A percentile compares a stretch with the other conserved stretches of the same genome.
Conservation (phyloP, 441 rosid species). For the Eruca vesicaria region DNA sequence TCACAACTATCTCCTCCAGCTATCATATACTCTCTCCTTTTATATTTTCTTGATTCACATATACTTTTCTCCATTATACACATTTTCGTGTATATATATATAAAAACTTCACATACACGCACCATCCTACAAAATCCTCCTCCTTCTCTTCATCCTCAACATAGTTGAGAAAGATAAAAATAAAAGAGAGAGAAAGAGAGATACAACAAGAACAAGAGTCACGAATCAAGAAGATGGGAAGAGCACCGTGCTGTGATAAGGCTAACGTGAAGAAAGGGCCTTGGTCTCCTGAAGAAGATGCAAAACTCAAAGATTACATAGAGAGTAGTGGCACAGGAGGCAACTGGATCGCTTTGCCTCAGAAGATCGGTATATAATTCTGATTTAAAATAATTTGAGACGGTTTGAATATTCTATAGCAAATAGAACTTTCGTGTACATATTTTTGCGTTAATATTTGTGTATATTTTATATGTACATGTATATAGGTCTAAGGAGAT, state of each 20-base stretch:
- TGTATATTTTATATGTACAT: not conserved
- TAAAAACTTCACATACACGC: constrained; percentile 29
- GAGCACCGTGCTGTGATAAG: constrained; percentile 85
- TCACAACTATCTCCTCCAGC: constrained; percentile 73
- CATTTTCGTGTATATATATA: constrained; percentile 20
- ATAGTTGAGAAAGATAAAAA: constrained; percentile 18
- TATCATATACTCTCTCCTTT: constrained; percentile 43
- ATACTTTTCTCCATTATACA: constrained; percentile 23
- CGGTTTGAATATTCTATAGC: not conserved
- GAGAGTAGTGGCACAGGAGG: constrained; percentile 70
- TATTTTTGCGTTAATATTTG: not conserved
- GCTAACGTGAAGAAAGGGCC: constrained; percentile 79
- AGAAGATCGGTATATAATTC: constrained; percentile 54
- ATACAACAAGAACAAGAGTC: not conserved
- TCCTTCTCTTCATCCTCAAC: constrained; percentile 18
- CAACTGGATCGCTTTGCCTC: constrained; percentile 81
- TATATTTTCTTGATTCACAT: constrained; percentile 26
- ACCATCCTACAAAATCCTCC: constrained; percentile 24
- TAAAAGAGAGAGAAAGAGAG: constrained; percentile 13
- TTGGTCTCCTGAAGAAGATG: constrained; percentile 81
- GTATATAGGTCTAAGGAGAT: constrained; percentile 79
- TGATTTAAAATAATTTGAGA: not conserved
- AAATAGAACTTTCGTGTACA: not conserved
- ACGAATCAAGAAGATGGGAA: constrained; percentile 49
- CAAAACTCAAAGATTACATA: constrained; percentile 62